Conservation (phyloP, 1,284 basidiomycete genomes). For the Marasmius oreades region DNA sequence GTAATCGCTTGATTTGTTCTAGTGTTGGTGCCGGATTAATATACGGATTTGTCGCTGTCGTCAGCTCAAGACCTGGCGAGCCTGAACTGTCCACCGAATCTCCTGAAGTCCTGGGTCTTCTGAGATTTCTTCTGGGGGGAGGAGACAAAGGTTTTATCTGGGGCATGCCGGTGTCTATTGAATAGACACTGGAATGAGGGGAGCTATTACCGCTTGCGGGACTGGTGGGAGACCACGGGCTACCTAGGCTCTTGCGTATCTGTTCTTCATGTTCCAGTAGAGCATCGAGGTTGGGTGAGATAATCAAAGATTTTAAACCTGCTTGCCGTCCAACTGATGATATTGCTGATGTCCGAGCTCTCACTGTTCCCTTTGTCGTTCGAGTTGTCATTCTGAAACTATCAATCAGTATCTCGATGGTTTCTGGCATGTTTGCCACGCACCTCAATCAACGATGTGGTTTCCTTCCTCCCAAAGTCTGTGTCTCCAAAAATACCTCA, state of each 20-base stretch:
- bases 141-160: conserved; percentile 25
- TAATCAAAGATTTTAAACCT: conserved; percentile 33
- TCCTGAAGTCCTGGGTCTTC: conserved; percentile 11
- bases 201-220: conserved; percentile 7
- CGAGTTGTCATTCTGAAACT: background rate
- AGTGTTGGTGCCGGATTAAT: conserved; percentile 43
- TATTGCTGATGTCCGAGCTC: background rate
- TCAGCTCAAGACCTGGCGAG: conserved; percentile 5
- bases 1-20: conserved; percentile 22
- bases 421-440: background rate
- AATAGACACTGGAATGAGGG: conserved; percentile 4
- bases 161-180: background rate
- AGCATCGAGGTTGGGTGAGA: conserved; percentile 60
- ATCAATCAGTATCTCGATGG: background rate
- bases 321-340: background rate
- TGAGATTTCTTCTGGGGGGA: conserved; percentile 35
- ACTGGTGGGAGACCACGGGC: background rate
- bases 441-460: background rate
- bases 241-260: conserved; percentile 17
- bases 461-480: no score
- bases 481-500: no score
- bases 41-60: conserved; percentile 36
- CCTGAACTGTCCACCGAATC: background rate
- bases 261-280: conserved; percentile 58
- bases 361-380: background rate